Percentiles rank a stretch among this genome's conserved stretches.
These are phyloP conservation scores for Dactylellina leptospora DNA, from an alignment of 2,329 filamentous ascomycete species.

Conservation along the genomic window DNA sequence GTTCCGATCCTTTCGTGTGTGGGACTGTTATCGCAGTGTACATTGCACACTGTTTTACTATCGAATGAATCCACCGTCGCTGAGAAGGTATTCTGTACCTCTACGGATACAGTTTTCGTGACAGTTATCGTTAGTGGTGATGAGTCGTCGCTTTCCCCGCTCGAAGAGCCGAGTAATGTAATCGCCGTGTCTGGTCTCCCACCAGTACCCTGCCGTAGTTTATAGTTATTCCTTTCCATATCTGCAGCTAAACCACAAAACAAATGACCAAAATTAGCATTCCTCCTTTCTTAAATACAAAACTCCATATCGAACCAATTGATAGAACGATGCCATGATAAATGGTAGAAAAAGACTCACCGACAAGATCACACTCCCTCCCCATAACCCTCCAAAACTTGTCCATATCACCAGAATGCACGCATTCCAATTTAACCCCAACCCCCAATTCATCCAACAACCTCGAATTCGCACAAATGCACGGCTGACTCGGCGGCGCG, in stretches of 20 bases:
- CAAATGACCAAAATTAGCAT: background rate
- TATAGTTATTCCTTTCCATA: background rate
- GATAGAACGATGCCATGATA: too few species aligned
- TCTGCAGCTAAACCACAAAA: background rate
- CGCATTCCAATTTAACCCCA: conserved; percentile 45
- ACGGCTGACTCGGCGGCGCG: conserved; percentile 1
- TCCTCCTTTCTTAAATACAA: background rate
- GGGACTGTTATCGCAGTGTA: background rate
- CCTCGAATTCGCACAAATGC: conserved; percentile 26
- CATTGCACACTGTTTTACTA: conserved; percentile 19
- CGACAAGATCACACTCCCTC: conserved; percentile 27
- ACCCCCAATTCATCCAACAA: conserved; percentile 43
- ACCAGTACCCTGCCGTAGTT: background rate
- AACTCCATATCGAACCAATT: background rate
- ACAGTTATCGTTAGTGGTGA: conserved; percentile 32
- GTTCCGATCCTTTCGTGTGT: conserved; percentile 7
- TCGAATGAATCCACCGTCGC: conserved; percentile 23
- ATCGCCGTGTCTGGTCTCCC: conserved; percentile 16
- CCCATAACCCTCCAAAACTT: conserved; percentile 53
- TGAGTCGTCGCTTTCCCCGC: conserved; percentile 21
- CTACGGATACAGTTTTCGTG: conserved; percentile 41
- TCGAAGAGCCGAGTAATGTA: conserved; percentile 12
- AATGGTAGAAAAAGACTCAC: conserved; percentile 16
- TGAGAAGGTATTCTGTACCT: conserved; percentile 10
- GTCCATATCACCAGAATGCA: conserved; percentile 48